Percentiles rank a stretch among this genome's conserved stretches.
phyloP scores from a whole-genome alignment of 2,329 filamentous ascomycete genomes.

The Lecanicillium sp. region DNA sequence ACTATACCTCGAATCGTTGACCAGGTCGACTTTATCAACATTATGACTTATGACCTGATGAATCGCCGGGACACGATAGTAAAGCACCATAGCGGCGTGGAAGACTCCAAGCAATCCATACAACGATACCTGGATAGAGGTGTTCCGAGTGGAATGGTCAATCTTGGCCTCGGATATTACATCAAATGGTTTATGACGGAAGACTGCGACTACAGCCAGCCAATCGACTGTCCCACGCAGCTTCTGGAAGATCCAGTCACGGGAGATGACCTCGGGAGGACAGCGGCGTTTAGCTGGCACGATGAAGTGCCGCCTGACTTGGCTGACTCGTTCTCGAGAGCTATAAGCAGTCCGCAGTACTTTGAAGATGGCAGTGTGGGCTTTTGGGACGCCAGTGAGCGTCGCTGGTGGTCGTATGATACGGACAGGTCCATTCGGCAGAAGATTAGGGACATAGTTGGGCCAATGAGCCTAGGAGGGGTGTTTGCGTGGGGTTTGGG shows the following conservation, averaged over 20 bases:
- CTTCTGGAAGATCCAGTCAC: slow-evolving; percentile 50
- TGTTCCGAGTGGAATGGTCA: slow-evolving; percentile 42
- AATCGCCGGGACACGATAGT: slow-evolving; percentile 60
- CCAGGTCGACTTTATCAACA: slow-evolving; percentile 59
- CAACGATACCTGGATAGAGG: slow-evolving; percentile 52
- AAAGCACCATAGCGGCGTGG: slow-evolving; percentile 57
- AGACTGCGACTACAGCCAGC: slow-evolving; percentile 29
- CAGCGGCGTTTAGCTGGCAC: slow-evolving; percentile 54
- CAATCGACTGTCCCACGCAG: slow-evolving; percentile 47
- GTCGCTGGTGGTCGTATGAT: slow-evolving; percentile 70
- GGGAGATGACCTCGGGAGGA: slow-evolving; percentile 49
- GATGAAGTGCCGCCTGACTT: slow-evolving; percentile 46
- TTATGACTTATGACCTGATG: slow-evolving; percentile 64
- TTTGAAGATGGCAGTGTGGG: slow-evolving; percentile 58
- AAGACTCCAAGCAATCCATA: slow-evolving; percentile 44
- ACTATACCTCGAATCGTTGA: slow-evolving; percentile 51
- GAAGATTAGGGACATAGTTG: slow-evolving; percentile 56
- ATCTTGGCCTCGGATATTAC: slow-evolving; percentile 61
- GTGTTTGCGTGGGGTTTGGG: slow-evolving; percentile 71
- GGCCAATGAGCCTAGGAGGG: slow-evolving; percentile 51
- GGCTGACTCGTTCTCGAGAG: slow-evolving; percentile 48
- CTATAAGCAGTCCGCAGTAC: slow-evolving; percentile 42
- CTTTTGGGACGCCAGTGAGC: slow-evolving; percentile 53
- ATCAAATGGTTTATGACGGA: slow-evolving; percentile 55
- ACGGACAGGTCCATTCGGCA: slow-evolving; percentile 49